Evolutionary conservation across 345 rosid genomes (phyloP).

Genomic region (Schrenkiella parvula): DNA sequence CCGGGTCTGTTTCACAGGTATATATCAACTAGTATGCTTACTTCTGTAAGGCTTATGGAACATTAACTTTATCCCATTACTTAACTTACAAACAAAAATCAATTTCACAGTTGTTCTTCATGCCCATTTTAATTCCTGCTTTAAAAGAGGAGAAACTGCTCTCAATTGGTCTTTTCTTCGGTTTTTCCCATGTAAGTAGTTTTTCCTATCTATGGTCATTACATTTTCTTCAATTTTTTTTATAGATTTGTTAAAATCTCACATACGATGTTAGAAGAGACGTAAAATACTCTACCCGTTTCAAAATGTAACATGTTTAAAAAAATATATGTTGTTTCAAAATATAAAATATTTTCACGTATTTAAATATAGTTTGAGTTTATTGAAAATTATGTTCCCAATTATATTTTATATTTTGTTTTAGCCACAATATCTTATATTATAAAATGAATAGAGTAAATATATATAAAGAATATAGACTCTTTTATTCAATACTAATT

Average conservation of each 20-base stretch:
- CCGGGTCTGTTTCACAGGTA: conserved; percentile 90
- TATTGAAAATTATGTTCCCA: no score
- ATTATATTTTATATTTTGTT: no score
- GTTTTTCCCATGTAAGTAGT: conserved; percentile 59
- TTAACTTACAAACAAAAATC: conserved; percentile 7
- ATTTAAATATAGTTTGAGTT: no score
- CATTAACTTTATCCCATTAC: neutral
- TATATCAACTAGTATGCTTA: neutral
- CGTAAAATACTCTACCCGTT: no score
- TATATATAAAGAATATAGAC: no score
- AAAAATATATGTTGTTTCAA: no score
- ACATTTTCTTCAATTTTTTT: neutral
- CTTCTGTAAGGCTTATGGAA: neutral
- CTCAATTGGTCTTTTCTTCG: conserved; percentile 69
- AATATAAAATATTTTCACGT: no score
- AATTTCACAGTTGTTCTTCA: conserved; percentile 56
- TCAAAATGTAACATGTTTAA: no score
- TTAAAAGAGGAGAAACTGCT: conserved; percentile 78
- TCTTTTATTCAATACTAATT: neutral
- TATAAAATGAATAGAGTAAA: no score
- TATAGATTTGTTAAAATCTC: no score
- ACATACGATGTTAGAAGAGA: no score
- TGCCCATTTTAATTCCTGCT: conserved; percentile 72
- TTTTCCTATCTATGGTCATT: neutral
- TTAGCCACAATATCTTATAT: no score